phyloP scores from a whole-genome alignment of 164 flowering plant genomes.

The grape (Vitis vinifera) region DNA sequence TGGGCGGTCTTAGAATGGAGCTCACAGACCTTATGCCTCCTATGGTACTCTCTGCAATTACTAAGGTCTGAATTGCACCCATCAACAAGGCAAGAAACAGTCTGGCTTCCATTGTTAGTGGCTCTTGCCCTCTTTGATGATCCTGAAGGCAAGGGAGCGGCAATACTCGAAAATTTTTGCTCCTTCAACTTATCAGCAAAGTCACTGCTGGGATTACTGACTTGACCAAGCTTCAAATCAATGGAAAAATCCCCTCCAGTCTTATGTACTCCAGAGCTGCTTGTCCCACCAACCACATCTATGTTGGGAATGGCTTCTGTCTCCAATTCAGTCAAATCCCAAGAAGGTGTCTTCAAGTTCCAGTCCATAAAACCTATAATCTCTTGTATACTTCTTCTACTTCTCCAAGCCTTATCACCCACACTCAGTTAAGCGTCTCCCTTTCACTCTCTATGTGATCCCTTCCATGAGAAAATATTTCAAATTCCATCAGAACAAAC shows the following conservation, averaged over 20 bases:
- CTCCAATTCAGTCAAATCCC: slow-evolving; percentile 50
- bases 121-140: slow-evolving; percentile 63
- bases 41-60: slow-evolving; percentile 74
- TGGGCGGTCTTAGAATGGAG: slow-evolving; percentile 70
- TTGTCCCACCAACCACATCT: slow-evolving; percentile 26
- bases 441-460: not conserved
- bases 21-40: slow-evolving; percentile 88
- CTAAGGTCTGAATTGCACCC: slow-evolving; percentile 79
- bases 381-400: not conserved
- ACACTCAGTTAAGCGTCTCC: slow-evolving; percentile 1
- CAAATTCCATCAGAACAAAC: slow-evolving; percentile 11
- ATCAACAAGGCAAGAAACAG: slow-evolving; percentile 66
- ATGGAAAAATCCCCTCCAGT: slow-evolving; percentile 36
- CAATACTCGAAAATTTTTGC: too few relatives aligned
- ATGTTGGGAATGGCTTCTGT: slow-evolving; percentile 28
- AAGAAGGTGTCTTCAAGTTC: slow-evolving; percentile 51
- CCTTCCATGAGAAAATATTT: not conserved
- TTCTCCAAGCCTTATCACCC: slow-evolving; percentile 6
- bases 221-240: slow-evolving; percentile 63
- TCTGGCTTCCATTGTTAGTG: slow-evolving; percentile 35
- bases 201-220: slow-evolving; percentile 33
- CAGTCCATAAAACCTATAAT: slow-evolving; percentile 49
- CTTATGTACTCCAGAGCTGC: slow-evolving; percentile 20
- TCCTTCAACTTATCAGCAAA: slow-evolving; percentile 25
- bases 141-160: slow-evolving; percentile 12